Evolutionary conservation across 257 asterid species (phyloP), one percentile per base, ranked within the genome.

Genomic region (Solanum okadae): DNA sequence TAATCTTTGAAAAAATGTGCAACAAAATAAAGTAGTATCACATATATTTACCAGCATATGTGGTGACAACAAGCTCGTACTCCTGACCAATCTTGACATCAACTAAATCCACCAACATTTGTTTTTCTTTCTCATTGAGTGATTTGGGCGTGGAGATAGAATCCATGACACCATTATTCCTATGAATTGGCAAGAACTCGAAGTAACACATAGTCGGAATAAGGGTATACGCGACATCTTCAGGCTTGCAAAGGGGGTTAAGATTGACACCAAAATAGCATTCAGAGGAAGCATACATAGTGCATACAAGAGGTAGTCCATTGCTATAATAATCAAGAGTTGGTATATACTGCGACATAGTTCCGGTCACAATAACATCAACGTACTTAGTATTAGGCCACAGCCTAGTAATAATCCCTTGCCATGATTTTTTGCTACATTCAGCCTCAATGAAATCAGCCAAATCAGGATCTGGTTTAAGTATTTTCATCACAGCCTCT

Each of bases 131-230:
- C 44, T 67, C 85, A 38, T 34, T 34, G 81, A 73, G 81, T 22
- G 46, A 20, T 73, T 73, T 73, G 15, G 81, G 27, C 5, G 29
- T 2, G 27, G 79, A 9, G 27, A 33, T 33, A 72, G 44, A 72
- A 72, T 34, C 79, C 13, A 72, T 33, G 44, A 7, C 79, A 33
- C 81, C 81, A 34, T 56, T 46, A 77, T 70, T 42, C 34, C 76
- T 67, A 15, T 81, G 38, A 4, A 89, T 90, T 4, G 93, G 94
- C 87, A 92, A 89, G 91, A 92, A 92, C 88, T 92, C 94, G 40
- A 86, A 92, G 29, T 92, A 92, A 72, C 90, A 90, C 93, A 92
- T 90, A 71, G 94, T 89, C 18, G 94, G 94, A 67, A 92, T 90
- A 87, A 92, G 91, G 12, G 94, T 92, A n/a, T 92, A 92, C 1